These are phyloP conservation scores for Karstenula rhodostoma DNA, from an alignment of 2,329 filamentous ascomycete species.

Conservation along the genomic window DNA sequence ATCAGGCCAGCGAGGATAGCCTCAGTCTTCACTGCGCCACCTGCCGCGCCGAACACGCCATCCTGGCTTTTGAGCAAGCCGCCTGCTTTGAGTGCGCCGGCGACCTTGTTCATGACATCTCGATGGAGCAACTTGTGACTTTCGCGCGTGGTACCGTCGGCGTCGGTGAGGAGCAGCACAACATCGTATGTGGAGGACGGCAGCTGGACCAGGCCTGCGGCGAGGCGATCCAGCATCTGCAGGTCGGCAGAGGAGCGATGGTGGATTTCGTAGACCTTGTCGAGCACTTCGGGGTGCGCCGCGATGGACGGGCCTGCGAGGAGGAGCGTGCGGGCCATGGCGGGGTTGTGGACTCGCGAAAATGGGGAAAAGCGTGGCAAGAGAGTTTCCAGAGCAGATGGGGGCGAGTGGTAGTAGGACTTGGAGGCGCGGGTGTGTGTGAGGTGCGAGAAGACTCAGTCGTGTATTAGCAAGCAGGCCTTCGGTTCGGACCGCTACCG, in stretches of 20 bases:
- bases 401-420: neutral
- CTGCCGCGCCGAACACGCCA: constrained; percentile 61
- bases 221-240: constrained; percentile 96
- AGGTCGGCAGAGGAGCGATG: constrained; percentile 83
- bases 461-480: constrained; percentile 28
- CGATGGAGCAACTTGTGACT: constrained; percentile 71
- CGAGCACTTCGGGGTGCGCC: constrained; percentile 80
- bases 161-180: constrained; percentile 83
- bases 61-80: constrained; percentile 75
- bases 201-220: constrained; percentile 80
- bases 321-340: constrained; percentile 72
- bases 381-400: neutral
- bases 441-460: neutral
- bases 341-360: constrained; percentile 23
- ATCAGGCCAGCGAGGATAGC: constrained; percentile 84
- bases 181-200: constrained; percentile 81
- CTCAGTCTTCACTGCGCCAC: constrained; percentile 70
- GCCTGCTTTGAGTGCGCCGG: constrained; percentile 73
- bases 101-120: constrained; percentile 72
- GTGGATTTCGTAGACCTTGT: constrained; percentile 73
- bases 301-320: constrained; percentile 91
- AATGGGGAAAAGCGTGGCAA: neutral
- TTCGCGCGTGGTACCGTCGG: constrained; percentile 70
- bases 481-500: constrained; percentile 15
- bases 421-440: neutral